Evolutionary conservation across 495 filamentous ascomycete species (phyloP), one percentile per base, ranked within the genome.

Genomic region (Letharia columbiana): DNA sequence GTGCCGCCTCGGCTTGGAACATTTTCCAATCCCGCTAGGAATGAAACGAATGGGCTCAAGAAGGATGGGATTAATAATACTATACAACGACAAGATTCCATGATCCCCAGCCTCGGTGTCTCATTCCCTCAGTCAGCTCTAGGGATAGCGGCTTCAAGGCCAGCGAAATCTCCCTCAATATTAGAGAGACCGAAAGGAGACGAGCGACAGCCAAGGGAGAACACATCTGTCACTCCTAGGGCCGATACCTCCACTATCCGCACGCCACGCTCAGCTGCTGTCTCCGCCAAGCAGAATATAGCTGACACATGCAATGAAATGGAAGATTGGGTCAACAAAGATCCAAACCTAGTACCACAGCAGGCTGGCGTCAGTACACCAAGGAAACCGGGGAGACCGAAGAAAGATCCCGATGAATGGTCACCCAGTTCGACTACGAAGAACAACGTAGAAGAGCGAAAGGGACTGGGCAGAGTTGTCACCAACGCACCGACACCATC

Each of bases 361-460:
- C 60, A 67, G 45, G 41, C 60, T n/a, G 31, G 60, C 39, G 40
- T 62, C 6, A 59, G 23, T 12, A 61, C 66, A 23, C 66, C 62
- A 6, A 68, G 47, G 56, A 68, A 40, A 35, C 10, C 44, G 2
- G 66, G 66, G 3, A 65, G 56, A 58, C 54, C 56, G 10, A 59
- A 37, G 15, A 47, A 60, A 33, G 54, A 57, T 57, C 1, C 28
- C 56, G 63, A 65, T 28, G 63, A 65, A 18, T 65, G 63, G 63
- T 59, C 52, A 47, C 63, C 63, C n/a, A 41, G 8, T 4, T 33
- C 47, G 9, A 18, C 20, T n/a, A 28, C 54, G 33, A 57, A 57
- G 31, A 37, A 37, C 5, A 37, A 9, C 5, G 6, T 35, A 3
- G 54, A 57, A 57, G 31, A 57, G 33, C 13, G 17, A 57, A 57